Conservation (phyloP, 345 rosid genomes). For the Eucalyptus cloeziana region DNA sequence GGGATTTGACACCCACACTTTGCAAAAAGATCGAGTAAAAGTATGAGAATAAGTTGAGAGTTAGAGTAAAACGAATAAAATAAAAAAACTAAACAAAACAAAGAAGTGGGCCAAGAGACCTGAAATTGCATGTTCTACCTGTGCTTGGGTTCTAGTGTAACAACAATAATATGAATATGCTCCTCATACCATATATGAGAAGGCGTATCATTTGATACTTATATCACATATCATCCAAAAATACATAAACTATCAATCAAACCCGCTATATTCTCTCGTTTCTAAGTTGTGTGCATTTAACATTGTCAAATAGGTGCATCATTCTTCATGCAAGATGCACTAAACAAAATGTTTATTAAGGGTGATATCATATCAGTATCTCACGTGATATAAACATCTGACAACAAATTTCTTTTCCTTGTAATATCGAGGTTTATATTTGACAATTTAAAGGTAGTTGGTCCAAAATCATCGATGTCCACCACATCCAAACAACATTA, state of each 20-base stretch:
- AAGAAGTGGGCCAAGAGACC: not conserved
- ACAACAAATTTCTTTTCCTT: not conserved
- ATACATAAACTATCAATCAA: not conserved
- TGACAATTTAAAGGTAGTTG: not conserved
- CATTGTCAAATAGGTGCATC: not conserved
- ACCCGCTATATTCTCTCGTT: not conserved
- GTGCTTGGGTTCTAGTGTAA: not conserved
- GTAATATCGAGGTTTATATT: not conserved
- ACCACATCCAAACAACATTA: not conserved
- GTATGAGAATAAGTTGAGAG: too few species aligned
- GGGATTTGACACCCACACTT: too few species aligned
- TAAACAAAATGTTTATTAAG: not conserved
- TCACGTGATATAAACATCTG: not conserved
- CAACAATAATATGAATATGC: not conserved
- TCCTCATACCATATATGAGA: not conserved
- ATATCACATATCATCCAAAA: not conserved
- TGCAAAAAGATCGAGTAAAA: too few species aligned
- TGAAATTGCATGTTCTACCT: not conserved
- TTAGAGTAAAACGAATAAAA: not conserved
- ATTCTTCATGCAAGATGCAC: not conserved
- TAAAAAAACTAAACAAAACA: too few species aligned
- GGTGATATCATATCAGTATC: not conserved
- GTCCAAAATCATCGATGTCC: not conserved
- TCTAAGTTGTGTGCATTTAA: not conserved
- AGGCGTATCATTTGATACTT: not conserved